These are phyloP conservation scores for Wolfiporia cocos DNA, from an alignment of 1,284 basidiomycete genomes.

Conservation along the genomic window DNA sequence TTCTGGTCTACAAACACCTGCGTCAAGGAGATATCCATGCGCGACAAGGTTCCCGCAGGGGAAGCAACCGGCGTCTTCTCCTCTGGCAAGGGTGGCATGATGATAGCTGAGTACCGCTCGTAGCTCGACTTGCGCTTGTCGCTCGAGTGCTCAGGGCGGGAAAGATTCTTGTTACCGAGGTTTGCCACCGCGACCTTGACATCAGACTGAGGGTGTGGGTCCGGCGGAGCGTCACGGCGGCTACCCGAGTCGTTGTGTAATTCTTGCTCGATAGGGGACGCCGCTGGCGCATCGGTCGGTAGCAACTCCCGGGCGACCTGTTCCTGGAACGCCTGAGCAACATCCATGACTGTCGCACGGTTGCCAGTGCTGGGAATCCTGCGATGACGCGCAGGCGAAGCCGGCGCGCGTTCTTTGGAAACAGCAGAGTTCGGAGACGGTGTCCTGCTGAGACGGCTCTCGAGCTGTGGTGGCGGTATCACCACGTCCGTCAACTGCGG, in stretches of 20 bases:
- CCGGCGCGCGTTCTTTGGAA: constrained; percentile 14
- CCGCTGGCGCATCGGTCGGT: constrained; percentile 1
- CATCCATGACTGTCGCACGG: constrained; percentile 70
- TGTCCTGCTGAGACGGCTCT: background rate
- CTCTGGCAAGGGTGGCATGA: constrained; percentile 60
- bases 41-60: constrained; percentile 48
- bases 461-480: background rate
- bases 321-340: constrained; percentile 56
- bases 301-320: constrained; percentile 13
- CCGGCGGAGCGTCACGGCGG: constrained; percentile 1
- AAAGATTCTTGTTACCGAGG: too few species aligned
- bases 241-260: too few species aligned
- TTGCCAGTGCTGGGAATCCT: constrained; percentile 65
- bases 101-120: constrained; percentile 56
- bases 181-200: constrained; percentile 20
- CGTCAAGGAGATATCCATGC: constrained; percentile 7
- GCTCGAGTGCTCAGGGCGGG: constrained; percentile 10
- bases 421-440: constrained; percentile 1
- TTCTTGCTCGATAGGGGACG: too few species aligned
- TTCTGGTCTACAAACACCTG: too few species aligned
- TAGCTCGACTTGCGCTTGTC: constrained; percentile 63
- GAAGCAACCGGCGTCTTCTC: constrained; percentile 56
- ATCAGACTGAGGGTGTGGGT: constrained; percentile 13
- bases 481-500: background rate
- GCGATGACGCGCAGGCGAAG: constrained; percentile 31